Evolutionary conservation across 2,329 filamentous ascomycete species (phyloP).

Genomic region (Epichloe coenophiala): DNA sequence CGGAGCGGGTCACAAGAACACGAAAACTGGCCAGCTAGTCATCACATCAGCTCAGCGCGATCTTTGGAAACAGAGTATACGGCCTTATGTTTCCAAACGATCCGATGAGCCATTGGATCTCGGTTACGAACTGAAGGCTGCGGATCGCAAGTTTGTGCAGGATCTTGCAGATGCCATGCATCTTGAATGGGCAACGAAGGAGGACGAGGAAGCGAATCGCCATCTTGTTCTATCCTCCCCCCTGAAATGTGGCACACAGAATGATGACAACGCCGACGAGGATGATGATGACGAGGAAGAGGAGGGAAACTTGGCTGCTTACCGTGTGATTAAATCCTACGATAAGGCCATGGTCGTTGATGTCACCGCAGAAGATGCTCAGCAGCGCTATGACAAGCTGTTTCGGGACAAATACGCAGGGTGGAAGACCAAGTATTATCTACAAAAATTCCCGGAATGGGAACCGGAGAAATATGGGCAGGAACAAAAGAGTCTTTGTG

Average conservation of each 20-base stretch:
- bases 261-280: slow-evolving; percentile 25
- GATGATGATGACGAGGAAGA: slow-evolving; percentile 37
- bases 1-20: slow-evolving; percentile 37
- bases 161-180: slow-evolving; percentile 57
- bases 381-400: slow-evolving; percentile 64
- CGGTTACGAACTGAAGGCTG: slow-evolving; percentile 57
- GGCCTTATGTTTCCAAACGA: slow-evolving; percentile 66
- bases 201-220: slow-evolving; percentile 41
- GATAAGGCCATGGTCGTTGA: slow-evolving; percentile 83
- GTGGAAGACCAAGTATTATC: slow-evolving; percentile 94
- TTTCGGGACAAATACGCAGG: slow-evolving; percentile 82
- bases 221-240: slow-evolving; percentile 39
- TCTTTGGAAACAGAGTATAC: slow-evolving; percentile 66
- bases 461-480: slow-evolving; percentile 58
- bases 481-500: slow-evolving; percentile 68
- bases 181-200: slow-evolving; percentile 43
- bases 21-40: slow-evolving; percentile 47
- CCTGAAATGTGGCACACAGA: slow-evolving; percentile 39
- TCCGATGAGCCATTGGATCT: slow-evolving; percentile 56
- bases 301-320: slow-evolving; percentile 73
- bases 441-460: slow-evolving; percentile 79
- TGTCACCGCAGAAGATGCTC: slow-evolving; percentile 62
- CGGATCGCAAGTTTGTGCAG: slow-evolving; percentile 86
- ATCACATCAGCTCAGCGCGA: slow-evolving; percentile 71
- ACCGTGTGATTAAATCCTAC: slow-evolving; percentile 77